phyloP scores from a whole-genome alignment of 495 filamentous ascomycete genomes.

The Acidomyces sp. region DNA sequence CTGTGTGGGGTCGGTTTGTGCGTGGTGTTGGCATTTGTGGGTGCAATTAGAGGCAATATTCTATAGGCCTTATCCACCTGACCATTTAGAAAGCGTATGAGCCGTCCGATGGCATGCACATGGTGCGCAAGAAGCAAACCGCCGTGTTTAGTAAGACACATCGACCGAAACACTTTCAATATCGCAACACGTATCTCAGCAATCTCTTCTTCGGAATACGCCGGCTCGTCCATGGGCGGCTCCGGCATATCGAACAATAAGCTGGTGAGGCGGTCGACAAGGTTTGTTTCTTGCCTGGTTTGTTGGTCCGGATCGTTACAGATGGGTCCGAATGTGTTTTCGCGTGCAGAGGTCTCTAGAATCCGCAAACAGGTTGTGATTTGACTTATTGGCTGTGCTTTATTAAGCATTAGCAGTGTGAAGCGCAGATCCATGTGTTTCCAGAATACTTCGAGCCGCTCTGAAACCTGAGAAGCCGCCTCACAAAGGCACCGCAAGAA shows the following conservation, averaged over 20 bases:
- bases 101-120: constrained; percentile 40
- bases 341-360: constrained; percentile 45
- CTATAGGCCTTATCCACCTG: constrained; percentile 49
- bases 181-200: constrained; percentile 44
- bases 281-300: constrained; percentile 43
- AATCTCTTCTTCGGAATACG: constrained; percentile 38
- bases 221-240: constrained; percentile 33
- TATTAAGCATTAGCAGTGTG: constrained; percentile 48
- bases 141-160: constrained; percentile 39
- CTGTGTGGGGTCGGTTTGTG: constrained; percentile 3
- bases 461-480: constrained; percentile 32
- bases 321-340: constrained; percentile 48
- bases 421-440: constrained; percentile 46
- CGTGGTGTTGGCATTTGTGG: background rate
- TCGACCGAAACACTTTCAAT: constrained; percentile 39
- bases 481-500: constrained; percentile 47
- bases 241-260: constrained; percentile 46
- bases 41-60: constrained; percentile 10
- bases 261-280: constrained; percentile 47
- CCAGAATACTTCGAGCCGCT: constrained; percentile 44
- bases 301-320: constrained; percentile 27
- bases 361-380: constrained; percentile 46
- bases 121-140: constrained; percentile 41
- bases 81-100: constrained; percentile 51
- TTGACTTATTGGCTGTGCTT: constrained; percentile 37